A percentile compares a stretch with the other conserved stretches of the same genome.
Evolutionary conservation across 768 basidiomycete genomes (phyloP).

Genomic region (Porphyrellus cyaneotinctus): DNA sequence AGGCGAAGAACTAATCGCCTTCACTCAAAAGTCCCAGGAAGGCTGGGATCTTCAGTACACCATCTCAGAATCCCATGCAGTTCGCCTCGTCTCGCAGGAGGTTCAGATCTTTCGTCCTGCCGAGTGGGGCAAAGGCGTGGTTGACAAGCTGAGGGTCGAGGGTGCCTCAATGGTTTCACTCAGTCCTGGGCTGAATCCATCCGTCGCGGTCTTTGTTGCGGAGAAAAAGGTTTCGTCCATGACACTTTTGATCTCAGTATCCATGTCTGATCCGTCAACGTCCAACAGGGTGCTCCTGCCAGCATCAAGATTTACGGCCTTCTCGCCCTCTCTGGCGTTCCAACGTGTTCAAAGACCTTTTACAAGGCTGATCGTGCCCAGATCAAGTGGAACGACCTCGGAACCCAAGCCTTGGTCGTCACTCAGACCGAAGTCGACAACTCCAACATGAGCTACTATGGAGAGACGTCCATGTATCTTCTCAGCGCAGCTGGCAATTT

Average conservation of each 20-base stretch:
- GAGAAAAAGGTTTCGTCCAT: conserved; percentile 75
- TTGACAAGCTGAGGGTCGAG: conserved; percentile 80
- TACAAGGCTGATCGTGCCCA: conserved; percentile 91
- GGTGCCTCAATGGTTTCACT: conserved; percentile 73
- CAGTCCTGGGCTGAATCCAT: conserved; percentile 82
- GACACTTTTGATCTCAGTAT: neutral
- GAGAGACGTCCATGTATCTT: conserved; percentile 93
- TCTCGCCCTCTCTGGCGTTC: conserved; percentile 51
- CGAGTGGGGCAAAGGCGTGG: conserved; percentile 74
- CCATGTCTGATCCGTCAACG: neutral
- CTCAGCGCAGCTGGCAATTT: conserved; percentile 91
- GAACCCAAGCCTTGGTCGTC: conserved; percentile 85
- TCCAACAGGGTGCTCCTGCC: conserved; percentile 74
- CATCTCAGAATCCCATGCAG: conserved; percentile 80
- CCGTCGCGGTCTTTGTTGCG: conserved; percentile 86
- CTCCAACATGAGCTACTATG: conserved; percentile 96
- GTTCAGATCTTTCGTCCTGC: conserved; percentile 80
- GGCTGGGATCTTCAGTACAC: conserved; percentile 92
- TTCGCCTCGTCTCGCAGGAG: conserved; percentile 76
- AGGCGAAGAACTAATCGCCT: conserved; percentile 81
- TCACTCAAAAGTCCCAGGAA: conserved; percentile 88
- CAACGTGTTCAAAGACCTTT: conserved; percentile 87
- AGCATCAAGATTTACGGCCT: conserved; percentile 82
- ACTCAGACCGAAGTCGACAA: conserved; percentile 97
- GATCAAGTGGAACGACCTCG: conserved; percentile 95